Percentiles rank a stretch among this genome's conserved stretches.
Conservation (phyloP, 305 asterid species). For the Fraxinus dipetala region DNA sequence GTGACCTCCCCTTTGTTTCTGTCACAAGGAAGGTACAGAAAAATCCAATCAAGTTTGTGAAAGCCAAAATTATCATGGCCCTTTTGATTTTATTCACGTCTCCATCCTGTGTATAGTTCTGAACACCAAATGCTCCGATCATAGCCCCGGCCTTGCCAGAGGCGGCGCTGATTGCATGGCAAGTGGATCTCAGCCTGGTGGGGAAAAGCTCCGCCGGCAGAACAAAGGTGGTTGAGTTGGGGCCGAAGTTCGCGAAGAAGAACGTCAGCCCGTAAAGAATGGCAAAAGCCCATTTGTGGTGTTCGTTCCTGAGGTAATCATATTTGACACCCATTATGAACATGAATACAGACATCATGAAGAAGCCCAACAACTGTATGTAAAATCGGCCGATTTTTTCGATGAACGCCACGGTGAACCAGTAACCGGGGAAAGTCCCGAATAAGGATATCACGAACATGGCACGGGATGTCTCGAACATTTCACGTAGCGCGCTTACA, state of each 20-base stretch:
- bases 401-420: slow-evolving; percentile 25
- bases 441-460: slow-evolving; percentile 18
- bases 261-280: slow-evolving; percentile 21
- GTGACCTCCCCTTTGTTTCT: slow-evolving; percentile 54
- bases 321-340: slow-evolving; percentile 20
- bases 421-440: slow-evolving; percentile 29
- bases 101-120: slow-evolving; percentile 49
- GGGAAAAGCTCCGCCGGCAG: slow-evolving; percentile 30
- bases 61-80: slow-evolving; percentile 41
- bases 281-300: slow-evolving; percentile 16
- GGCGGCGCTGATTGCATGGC: slow-evolving; percentile 30
- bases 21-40: slow-evolving; percentile 51
- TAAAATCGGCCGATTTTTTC: slow-evolving; percentile 17
- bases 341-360: slow-evolving; percentile 29
- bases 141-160: slow-evolving; percentile 32
- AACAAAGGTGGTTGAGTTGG: slow-evolving; percentile 23
- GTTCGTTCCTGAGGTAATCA: not conserved
- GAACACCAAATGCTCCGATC: slow-evolving; percentile 32
- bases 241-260: slow-evolving; percentile 32
- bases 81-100: slow-evolving; percentile 30
- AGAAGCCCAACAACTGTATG: slow-evolving; percentile 21
- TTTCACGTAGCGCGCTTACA: slow-evolving; percentile 23
- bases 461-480: slow-evolving; percentile 12
- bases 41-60: slow-evolving; percentile 55
- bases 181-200: slow-evolving; percentile 24